Conservation (phyloP, 2,329 filamentous ascomycete genomes). For the Colletotrichum australisinense region DNA sequence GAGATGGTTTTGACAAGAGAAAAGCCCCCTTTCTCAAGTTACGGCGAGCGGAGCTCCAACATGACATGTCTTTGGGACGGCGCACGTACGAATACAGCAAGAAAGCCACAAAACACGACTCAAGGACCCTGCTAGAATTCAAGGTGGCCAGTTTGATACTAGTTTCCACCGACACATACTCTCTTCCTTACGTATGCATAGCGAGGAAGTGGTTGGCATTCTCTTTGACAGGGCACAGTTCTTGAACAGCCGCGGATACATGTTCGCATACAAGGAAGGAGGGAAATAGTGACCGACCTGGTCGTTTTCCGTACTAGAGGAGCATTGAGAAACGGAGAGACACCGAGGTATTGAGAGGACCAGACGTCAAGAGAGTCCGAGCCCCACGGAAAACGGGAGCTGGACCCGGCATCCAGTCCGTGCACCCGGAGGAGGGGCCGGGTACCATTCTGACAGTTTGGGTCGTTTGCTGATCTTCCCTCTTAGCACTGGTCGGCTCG, state of each 20-base stretch:
- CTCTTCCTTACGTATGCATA: background rate
- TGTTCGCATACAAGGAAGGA: background rate
- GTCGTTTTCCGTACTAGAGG: background rate
- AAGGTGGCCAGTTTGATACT: background rate
- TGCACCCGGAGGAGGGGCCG: slow-evolving; percentile 34
- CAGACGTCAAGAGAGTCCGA: slow-evolving; percentile 20
- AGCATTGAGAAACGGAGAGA: background rate
- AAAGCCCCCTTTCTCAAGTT: background rate
- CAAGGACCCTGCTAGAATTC: background rate
- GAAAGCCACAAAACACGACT: background rate
- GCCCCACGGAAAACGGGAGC: slow-evolving; percentile 29
- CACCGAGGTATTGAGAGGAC: background rate
- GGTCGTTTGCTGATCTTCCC: slow-evolving; percentile 5
- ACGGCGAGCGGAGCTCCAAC: background rate
- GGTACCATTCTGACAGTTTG: slow-evolving; percentile 11
- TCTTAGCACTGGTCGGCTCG: background rate
- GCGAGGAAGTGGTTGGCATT: background rate
- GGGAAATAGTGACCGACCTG: background rate
- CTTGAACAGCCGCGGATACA: background rate
- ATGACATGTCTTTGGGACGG: background rate
- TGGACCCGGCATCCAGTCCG: slow-evolving; percentile 24
- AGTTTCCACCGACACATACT: background rate
- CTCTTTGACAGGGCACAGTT: background rate
- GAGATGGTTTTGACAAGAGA: background rate
- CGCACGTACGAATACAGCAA: background rate